phyloP scores from a whole-genome alignment of 140 eudicot genomes.

The Erigeron philadelphicus region DNA sequence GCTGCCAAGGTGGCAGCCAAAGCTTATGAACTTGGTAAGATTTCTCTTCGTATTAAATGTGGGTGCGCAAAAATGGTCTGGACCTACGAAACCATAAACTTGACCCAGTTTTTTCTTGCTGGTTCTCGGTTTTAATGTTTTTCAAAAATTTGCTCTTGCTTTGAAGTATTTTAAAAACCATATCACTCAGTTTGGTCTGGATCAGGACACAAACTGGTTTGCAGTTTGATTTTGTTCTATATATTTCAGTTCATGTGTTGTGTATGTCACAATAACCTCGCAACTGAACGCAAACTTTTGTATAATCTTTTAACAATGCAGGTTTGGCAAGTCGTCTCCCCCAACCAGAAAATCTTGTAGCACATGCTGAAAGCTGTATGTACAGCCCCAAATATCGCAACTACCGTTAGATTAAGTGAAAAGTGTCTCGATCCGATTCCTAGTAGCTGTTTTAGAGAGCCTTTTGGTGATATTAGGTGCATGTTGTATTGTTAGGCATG shows the following conservation, averaged over 20 bases:
- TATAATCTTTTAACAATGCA: background rate
- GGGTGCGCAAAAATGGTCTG: background rate
- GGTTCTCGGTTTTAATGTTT: background rate
- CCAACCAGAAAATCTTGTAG: constrained; percentile 66
- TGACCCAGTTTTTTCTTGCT: background rate
- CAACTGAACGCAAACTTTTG: background rate
- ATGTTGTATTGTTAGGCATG: constrained; percentile 28
- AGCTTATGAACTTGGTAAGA: constrained; percentile 81
- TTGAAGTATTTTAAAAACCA: background rate
- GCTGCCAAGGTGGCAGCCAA: constrained; percentile 92
- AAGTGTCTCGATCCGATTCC: background rate
- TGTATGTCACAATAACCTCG: background rate
- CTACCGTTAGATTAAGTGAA: constrained; percentile 51
- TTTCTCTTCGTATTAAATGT: background rate
- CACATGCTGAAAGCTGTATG: constrained; percentile 96
- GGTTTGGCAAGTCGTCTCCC: constrained; percentile 95
- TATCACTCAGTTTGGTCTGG: background rate
- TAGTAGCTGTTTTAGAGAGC: constrained; percentile 24
- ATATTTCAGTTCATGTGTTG: background rate
- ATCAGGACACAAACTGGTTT: background rate
- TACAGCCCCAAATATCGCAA: constrained; percentile 84
- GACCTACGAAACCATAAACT: background rate
- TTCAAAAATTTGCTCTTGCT: background rate
- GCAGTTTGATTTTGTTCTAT: background rate
- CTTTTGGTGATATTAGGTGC: constrained; percentile 13